Evolutionary conservation across 2,329 filamentous ascomycete genomes (phyloP).

Genomic region (Aspergillus intermedius): DNA sequence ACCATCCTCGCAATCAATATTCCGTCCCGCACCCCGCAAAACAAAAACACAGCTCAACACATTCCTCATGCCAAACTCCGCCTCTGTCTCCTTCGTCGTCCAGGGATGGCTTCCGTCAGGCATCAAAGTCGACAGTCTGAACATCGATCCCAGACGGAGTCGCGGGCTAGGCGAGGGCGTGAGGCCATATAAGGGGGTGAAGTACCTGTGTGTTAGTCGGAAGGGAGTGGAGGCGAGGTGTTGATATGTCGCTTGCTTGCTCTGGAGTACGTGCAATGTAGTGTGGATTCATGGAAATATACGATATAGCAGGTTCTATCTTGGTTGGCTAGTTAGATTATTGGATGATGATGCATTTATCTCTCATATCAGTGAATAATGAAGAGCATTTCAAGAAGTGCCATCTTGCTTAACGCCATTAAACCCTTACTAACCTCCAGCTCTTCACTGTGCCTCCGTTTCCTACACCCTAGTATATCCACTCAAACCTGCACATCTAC

Average conservation of each 20-base stretch:
- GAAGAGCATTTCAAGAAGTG: too few species aligned
- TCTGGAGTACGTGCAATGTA: too few species aligned
- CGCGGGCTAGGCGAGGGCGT: conserved; percentile 78
- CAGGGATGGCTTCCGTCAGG: conserved; percentile 61
- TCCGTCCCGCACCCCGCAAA: conserved; percentile 23
- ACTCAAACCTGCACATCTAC: too few species aligned
- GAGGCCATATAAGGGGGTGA: conserved; percentile 96
- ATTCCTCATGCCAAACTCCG: conserved; percentile 72
- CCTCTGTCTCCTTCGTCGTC: conserved; percentile 59
- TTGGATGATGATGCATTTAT: too few species aligned
- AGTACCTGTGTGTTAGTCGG: conserved; percentile 74
- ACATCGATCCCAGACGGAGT: conserved; percentile 68
- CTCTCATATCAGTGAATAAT: too few species aligned
- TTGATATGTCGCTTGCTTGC: conserved; percentile 10
- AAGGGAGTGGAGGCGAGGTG: conserved; percentile 46
- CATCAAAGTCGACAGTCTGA: conserved; percentile 56
- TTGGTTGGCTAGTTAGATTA: too few species aligned
- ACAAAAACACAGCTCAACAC: conserved; percentile 58
- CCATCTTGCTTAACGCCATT: too few species aligned
- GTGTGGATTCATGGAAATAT: too few species aligned
- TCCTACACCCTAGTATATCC: too few species aligned
- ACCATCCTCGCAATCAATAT: conserved; percentile 11
- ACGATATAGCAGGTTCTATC: too few species aligned
- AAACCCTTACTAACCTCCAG: too few species aligned
- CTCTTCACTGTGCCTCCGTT: too few species aligned